Evolutionary conservation across 1,284 basidiomycete species (phyloP).

Genomic region (Ceratobasidium sp.): DNA sequence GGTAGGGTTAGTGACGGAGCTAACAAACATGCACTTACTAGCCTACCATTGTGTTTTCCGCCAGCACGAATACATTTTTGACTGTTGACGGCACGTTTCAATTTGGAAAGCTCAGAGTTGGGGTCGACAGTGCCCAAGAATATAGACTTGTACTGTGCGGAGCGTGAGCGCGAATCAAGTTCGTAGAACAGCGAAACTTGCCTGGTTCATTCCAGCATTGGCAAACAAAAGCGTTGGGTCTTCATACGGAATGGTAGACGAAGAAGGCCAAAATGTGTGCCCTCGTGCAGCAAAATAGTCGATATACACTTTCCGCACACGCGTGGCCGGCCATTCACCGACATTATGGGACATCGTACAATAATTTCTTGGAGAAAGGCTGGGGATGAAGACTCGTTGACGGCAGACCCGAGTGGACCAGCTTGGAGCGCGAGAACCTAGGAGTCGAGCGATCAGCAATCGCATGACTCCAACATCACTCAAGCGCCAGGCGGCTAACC

Average conservation of each 20-base stretch:
- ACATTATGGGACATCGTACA: slow-evolving; percentile 12
- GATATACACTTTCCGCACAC: slow-evolving; percentile 79
- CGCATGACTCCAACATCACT: slow-evolving; percentile 42
- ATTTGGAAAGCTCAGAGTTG: slow-evolving; percentile 84
- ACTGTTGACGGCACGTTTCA: slow-evolving; percentile 93
- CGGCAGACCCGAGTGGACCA: slow-evolving; percentile 4
- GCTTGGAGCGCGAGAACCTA: slow-evolving; percentile 17
- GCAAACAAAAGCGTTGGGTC: slow-evolving; percentile 97
- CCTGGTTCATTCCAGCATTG: slow-evolving; percentile 98
- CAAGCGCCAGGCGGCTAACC: slow-evolving; percentile 24
- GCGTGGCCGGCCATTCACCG: slow-evolving; percentile 70
- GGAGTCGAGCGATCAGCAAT: slow-evolving; percentile 28
- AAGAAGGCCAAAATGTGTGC: slow-evolving; percentile 94
- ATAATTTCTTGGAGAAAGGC: not conserved
- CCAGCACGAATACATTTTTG: slow-evolving; percentile 99
- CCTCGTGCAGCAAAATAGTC: slow-evolving; percentile 81
- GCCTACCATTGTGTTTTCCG: slow-evolving; percentile 96
- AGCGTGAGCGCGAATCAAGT: slow-evolving; percentile 24
- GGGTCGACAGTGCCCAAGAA: slow-evolving; percentile 98
- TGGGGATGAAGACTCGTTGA: not conserved
- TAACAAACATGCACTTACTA: not conserved
- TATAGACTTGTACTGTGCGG: slow-evolving; percentile 92
- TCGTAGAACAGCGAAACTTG: slow-evolving; percentile 50
- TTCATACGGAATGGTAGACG: slow-evolving; percentile 94
- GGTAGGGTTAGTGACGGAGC: not conserved